phyloP scores from a whole-genome alignment of 1,284 basidiomycete species.

The Butyriboletus appendiculatus region DNA sequence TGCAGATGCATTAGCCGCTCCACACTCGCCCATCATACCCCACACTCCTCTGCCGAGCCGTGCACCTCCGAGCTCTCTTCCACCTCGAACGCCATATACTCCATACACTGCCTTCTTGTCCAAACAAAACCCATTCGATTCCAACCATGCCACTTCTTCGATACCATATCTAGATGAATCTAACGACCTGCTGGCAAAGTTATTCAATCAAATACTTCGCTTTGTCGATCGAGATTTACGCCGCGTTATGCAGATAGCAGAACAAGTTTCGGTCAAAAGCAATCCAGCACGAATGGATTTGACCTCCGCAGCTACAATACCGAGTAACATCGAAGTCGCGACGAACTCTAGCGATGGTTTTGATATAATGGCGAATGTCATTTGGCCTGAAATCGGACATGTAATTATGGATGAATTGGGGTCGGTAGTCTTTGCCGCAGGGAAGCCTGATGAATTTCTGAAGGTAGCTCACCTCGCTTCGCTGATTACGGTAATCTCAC shows the following conservation, averaged over 20 bases:
- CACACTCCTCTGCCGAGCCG: constrained; percentile 51
- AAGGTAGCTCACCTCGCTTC: constrained; percentile 50
- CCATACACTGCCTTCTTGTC: constrained; percentile 64
- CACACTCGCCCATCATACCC: constrained; percentile 74
- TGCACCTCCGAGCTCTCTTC: constrained; percentile 40
- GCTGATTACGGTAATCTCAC: background rate
- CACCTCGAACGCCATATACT: constrained; percentile 69
- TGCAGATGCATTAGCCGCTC: constrained; percentile 62
- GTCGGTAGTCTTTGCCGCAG: constrained; percentile 82
- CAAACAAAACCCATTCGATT: constrained; percentile 48
- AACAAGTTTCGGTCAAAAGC: constrained; percentile 58
- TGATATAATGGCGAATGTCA: constrained; percentile 81
- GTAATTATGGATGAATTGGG: constrained; percentile 87
- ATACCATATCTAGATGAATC: constrained; percentile 61
- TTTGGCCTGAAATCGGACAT: constrained; percentile 84
- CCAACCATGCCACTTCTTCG: constrained; percentile 26
- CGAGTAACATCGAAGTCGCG: constrained; percentile 1
- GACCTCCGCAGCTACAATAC: constrained; percentile 3
- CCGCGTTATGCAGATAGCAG: constrained; percentile 75
- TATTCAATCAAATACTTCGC: constrained; percentile 85
- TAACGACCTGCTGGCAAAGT: constrained; percentile 63
- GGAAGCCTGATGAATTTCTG: constrained; percentile 87
- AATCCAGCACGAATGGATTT: constrained; percentile 28
- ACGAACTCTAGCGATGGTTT: constrained; percentile 47
- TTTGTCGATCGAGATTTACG: constrained; percentile 75